Conservation (phyloP, 768 basidiomycete genomes). For the Lactifluus subvellereus region DNA sequence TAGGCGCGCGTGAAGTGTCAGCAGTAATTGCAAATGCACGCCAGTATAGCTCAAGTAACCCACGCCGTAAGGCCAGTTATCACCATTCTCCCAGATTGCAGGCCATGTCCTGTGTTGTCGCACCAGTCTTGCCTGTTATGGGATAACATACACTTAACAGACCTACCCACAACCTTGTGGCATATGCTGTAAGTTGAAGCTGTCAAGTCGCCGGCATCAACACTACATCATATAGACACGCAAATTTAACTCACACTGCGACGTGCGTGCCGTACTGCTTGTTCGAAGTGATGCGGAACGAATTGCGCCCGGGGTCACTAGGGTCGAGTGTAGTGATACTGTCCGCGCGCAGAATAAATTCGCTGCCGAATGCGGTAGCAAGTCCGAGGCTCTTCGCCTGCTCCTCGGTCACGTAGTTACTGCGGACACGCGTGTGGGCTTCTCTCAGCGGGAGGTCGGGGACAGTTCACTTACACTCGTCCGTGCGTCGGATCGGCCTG, state of each 20-base stretch:
- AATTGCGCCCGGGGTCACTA: constrained; percentile 51
- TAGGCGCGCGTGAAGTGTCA: constrained; percentile 25
- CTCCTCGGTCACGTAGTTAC: constrained; percentile 40
- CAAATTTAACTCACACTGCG: constrained; percentile 39
- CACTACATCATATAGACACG: constrained; percentile 12
- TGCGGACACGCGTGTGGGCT: constrained; percentile 15
- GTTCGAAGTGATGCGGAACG: constrained; percentile 50
- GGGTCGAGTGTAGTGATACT: constrained; percentile 41
- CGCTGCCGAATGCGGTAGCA: constrained; percentile 47
- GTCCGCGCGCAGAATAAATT: constrained; percentile 54
- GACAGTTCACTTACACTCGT: constrained; percentile 45
- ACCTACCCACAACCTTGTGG: constrained; percentile 52
- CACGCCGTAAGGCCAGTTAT: constrained; percentile 46
- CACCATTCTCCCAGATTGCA: constrained; percentile 50
- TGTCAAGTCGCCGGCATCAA: constrained; percentile 19
- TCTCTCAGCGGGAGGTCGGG: neutral
- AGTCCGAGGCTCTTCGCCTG: constrained; percentile 52
- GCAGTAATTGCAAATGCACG: constrained; percentile 2
- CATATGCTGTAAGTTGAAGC: constrained; percentile 52
- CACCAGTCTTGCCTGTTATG: constrained; percentile 6
- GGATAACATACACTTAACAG: constrained; percentile 12
- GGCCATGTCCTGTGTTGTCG: constrained; percentile 39
- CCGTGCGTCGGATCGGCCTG: constrained; percentile 61
- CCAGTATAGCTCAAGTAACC: constrained; percentile 12
- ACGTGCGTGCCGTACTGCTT: constrained; percentile 49